Evolutionary conservation across 1,284 basidiomycete genomes (phyloP).

Genomic region (Heterobasidion irregulare): DNA sequence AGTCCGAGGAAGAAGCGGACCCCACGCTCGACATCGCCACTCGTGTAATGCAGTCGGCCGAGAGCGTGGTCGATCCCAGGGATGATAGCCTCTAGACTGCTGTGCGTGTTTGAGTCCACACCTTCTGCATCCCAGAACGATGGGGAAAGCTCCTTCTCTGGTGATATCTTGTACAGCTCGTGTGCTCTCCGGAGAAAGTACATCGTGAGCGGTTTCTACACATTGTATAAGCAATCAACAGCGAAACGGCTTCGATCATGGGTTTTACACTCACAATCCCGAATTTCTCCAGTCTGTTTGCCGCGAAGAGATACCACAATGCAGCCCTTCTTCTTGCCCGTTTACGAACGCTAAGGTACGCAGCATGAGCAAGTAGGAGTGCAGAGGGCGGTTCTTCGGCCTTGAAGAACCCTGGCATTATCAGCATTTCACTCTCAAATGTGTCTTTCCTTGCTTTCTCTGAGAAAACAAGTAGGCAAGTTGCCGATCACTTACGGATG

Average conservation of each 20-base stretch:
- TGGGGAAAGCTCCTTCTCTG: constrained; percentile 55
- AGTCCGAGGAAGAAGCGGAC: constrained; percentile 60
- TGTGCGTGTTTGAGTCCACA: constrained; percentile 25
- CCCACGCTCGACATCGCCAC: constrained; percentile 63
- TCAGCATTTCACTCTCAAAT: not conserved
- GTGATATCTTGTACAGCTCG: constrained; percentile 41
- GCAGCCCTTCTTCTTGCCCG: constrained; percentile 52
- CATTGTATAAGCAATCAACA: constrained; percentile 1
- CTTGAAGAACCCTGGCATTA: constrained; percentile 28
- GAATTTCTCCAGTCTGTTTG: constrained; percentile 67
- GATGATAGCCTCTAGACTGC: constrained; percentile 53
- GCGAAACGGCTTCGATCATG: not conserved
- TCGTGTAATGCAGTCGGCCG: constrained; percentile 69
- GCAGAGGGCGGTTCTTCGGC: constrained; percentile 75
- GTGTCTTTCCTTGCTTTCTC: not conserved
- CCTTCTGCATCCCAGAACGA: constrained; percentile 72
- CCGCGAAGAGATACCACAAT: constrained; percentile 68
- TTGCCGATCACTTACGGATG: constrained; percentile 44
- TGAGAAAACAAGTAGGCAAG: not conserved
- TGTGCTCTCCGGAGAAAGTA: constrained; percentile 67
- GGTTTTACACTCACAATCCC: constrained; percentile 52
- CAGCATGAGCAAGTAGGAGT: constrained; percentile 67
- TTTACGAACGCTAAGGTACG: constrained; percentile 54
- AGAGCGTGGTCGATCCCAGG: constrained; percentile 72
- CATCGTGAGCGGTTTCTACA: constrained; percentile 74